These are phyloP conservation scores for Flaveria floridana DNA, from an alignment of 140 eudicot species.

Conservation along the genomic window DNA sequence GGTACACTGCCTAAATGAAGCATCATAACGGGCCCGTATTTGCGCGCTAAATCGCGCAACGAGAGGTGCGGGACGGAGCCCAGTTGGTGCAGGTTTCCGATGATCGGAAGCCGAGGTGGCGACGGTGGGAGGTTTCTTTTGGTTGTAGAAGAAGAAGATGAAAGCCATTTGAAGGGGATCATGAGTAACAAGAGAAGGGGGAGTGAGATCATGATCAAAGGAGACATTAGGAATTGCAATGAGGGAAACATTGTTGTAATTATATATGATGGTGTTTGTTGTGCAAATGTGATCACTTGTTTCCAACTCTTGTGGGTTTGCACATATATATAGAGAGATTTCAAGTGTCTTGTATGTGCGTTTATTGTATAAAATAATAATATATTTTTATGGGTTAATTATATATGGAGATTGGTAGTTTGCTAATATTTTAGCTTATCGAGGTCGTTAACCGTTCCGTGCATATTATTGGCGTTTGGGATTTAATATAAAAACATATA, in stretches of 20 bases:
- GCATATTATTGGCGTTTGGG: no score
- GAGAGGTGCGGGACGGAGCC: conserved; percentile 33
- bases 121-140: conserved; percentile 31
- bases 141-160: not conserved
- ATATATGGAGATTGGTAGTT: no score
- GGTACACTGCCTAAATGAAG: conserved; percentile 32
- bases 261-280: no score
- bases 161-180: conserved; percentile 20
- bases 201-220: not conserved
- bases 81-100: conserved; percentile 43
- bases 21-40: conserved; percentile 34
- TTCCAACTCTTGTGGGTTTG: not conserved
- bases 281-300: not conserved
- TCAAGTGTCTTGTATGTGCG: not conserved
- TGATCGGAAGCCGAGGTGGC: conserved; percentile 28
- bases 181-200: not conserved
- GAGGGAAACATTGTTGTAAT: not conserved
- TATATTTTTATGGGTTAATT: no score
- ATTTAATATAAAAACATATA: no score
- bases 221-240: not conserved
- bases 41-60: conserved; percentile 16
- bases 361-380: not conserved
- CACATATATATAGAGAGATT: not conserved
- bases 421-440: not conserved
- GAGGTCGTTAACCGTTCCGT: not conserved